These are phyloP conservation scores for Torrubiellomyces zombiae DNA, from an alignment of 2,329 filamentous ascomycete genomes.

Conservation along the genomic window DNA sequence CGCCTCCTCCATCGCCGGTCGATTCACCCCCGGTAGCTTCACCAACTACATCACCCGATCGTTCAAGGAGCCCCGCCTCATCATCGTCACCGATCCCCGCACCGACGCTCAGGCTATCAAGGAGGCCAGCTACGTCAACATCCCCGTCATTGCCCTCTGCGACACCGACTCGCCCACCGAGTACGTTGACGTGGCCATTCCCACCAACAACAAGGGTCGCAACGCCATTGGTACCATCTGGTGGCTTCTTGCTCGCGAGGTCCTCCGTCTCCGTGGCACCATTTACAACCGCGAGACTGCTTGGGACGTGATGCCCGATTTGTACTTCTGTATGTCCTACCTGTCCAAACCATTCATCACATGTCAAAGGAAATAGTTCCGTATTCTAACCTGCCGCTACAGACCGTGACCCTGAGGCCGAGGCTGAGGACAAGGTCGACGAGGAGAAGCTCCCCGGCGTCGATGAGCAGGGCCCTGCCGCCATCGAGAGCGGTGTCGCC, in stretches of 20 bases:
- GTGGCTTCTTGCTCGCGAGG: slow-evolving; percentile 99
- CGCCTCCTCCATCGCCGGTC: slow-evolving; percentile 93
- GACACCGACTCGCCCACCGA: slow-evolving; percentile 99
- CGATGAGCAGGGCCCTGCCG: slow-evolving; percentile 67
- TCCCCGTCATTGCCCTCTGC: slow-evolving; percentile 96
- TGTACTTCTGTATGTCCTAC: slow-evolving; percentile 75
- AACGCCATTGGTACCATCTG: slow-evolving; percentile 96
- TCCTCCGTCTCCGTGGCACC: slow-evolving; percentile 94
- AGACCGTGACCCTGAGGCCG: slow-evolving; percentile 97
- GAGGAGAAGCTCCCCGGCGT: slow-evolving; percentile 80
- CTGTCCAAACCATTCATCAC: background rate
- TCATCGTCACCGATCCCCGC: slow-evolving; percentile 97
- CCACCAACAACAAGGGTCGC: slow-evolving; percentile 99
- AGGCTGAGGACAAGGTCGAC: slow-evolving; percentile 95
- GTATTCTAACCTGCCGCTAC: slow-evolving; percentile 6
- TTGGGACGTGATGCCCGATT: slow-evolving; percentile 99
- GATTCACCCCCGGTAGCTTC: slow-evolving; percentile 99
- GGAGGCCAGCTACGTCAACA: slow-evolving; percentile 99
- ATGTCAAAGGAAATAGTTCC: background rate
- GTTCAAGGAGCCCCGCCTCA: slow-evolving; percentile 99
- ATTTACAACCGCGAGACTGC: slow-evolving; percentile 89
- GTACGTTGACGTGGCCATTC: slow-evolving; percentile 99
- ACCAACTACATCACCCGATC: slow-evolving; percentile 99
- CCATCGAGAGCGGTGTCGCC: slow-evolving; percentile 65
- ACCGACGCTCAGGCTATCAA: slow-evolving; percentile 99